phyloP scores from a whole-genome alignment of 306 rosid genomes.

The Vachellia collinsii region DNA sequence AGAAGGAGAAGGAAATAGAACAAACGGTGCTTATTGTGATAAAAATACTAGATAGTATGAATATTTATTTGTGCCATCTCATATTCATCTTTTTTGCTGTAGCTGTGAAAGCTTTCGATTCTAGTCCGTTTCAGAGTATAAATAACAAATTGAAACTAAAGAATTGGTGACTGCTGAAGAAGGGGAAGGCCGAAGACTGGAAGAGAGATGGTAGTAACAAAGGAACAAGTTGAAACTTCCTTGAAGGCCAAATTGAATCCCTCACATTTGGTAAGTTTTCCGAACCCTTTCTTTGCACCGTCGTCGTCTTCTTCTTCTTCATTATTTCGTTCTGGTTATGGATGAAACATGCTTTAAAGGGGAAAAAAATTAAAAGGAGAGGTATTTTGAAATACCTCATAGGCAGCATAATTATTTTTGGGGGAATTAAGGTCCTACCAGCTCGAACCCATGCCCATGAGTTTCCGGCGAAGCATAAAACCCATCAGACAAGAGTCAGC shows the following conservation, averaged over 20 bases:
- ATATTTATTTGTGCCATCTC: neutral
- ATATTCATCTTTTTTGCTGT: neutral
- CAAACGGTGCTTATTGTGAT: no score
- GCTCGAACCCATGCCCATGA: neutral
- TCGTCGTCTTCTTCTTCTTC: neutral
- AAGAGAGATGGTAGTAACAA: conserved; percentile 74
- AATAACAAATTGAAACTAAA: neutral
- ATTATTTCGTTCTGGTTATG: neutral
- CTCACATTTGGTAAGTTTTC: conserved; percentile 67
- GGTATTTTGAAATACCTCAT: neutral
- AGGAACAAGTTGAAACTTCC: conserved; percentile 79
- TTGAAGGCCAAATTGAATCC: conserved; percentile 80
- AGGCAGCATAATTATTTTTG: neutral
- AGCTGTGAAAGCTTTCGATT: neutral
- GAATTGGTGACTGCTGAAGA: neutral
- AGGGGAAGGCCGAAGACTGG: neutral
- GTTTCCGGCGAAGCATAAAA: neutral
- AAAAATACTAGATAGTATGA: neutral
- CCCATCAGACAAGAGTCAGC: neutral
- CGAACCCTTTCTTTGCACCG: neutral
- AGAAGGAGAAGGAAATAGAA: no score
- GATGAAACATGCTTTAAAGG: no score
- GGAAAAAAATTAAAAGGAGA: neutral
- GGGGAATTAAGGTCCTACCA: neutral
- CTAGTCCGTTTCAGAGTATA: neutral